Evolutionary conservation across 495 filamentous ascomycete species (phyloP), one percentile per base, ranked within the genome.

Genomic region (Penicillium waksmanii): DNA sequence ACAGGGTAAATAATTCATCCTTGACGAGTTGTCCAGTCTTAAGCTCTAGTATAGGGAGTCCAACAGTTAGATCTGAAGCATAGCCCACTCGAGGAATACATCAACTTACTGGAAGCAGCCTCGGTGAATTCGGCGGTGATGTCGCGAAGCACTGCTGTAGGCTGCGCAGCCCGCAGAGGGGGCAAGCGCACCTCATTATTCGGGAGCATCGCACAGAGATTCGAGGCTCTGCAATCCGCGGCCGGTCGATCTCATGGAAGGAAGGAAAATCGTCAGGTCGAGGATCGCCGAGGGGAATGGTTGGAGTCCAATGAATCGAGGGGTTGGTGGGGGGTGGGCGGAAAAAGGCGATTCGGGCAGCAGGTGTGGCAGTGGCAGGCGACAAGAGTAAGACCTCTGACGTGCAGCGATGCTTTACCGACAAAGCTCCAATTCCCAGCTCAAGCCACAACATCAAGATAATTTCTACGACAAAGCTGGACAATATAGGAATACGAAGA

Each of bases 1-100:
- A 96, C 9, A 98, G 82, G 7, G 92, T 96, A 65, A 98, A 97
- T 63, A 82, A 85, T 51, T 90, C 90, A 90, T 98, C 93, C 76
- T 97, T 96, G 56, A 97, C 85, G 10, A 99, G 84, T 58, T 94
- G 85, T 18, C 95, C 94, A 11, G 87, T 83, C 18, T 80, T 71
- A 51, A 98, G 79, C 55, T 85, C 94, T 97, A 52, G 46, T 31
- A 27, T 11, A 31, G 13, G 51, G 43, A 43, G 50, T 50, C 36
- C 40, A 46, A 23, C 12, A 34, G 36, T 66, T 43, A 66, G 66
- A 7, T 64, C 31, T 62, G 23, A 42, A 13, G 8, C 4, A 27
- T 27, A 40, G 12, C n/a, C 15, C 1, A 15, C 13, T 21, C 12
- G 4, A 50, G 38, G n/a, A 7, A 42, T n/a, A 10, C 36, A 21